These are phyloP conservation scores for Scheffersomyces cryptocercus DNA, from an alignment of 1,139 yeast genomes.

Conservation along the genomic window DNA sequence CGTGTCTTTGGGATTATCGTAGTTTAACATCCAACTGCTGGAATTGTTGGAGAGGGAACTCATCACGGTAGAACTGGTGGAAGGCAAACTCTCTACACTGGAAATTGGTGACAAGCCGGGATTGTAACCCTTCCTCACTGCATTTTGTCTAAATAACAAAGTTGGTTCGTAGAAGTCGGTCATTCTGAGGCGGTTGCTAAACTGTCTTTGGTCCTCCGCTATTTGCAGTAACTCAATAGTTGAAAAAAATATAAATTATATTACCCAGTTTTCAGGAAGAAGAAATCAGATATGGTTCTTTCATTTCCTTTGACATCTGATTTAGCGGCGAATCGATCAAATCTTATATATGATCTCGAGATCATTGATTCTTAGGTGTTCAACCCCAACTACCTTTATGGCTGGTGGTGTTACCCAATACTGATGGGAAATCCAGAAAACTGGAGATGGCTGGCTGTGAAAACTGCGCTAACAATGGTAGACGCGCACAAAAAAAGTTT, in stretches of 20 bases:
- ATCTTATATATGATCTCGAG: not conserved
- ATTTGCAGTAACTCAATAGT: not conserved
- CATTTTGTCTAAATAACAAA: constrained; percentile 45
- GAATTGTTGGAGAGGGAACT: constrained; percentile 13
- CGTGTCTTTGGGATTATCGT: constrained; percentile 28
- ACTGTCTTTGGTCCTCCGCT: not conserved
- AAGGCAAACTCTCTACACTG: constrained; percentile 21
- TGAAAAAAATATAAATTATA: not conserved
- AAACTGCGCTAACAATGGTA: too few species aligned
- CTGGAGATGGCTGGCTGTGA: too few species aligned
- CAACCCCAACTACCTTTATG: not conserved
- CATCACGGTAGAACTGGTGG: constrained; percentile 10
- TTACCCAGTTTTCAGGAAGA: not conserved
- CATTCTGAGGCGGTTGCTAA: constrained; percentile 16
- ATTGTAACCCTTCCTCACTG: constrained; percentile 32
- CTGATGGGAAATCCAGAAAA: too few species aligned
- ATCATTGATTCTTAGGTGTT: too few species aligned
- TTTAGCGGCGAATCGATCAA: not conserved
- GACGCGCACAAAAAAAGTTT: too few species aligned
- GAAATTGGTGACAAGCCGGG: constrained; percentile 31
- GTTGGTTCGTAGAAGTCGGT: constrained; percentile 46
- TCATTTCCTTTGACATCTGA: not conserved
- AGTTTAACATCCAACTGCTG: constrained; percentile 27
- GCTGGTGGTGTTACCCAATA: not conserved
- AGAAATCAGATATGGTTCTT: not conserved